Evolutionary conservation across 164 flowering plant genomes (phyloP), one percentile per base, ranked within the genome.

Genomic region (Dillenia suffruticosa): DNA sequence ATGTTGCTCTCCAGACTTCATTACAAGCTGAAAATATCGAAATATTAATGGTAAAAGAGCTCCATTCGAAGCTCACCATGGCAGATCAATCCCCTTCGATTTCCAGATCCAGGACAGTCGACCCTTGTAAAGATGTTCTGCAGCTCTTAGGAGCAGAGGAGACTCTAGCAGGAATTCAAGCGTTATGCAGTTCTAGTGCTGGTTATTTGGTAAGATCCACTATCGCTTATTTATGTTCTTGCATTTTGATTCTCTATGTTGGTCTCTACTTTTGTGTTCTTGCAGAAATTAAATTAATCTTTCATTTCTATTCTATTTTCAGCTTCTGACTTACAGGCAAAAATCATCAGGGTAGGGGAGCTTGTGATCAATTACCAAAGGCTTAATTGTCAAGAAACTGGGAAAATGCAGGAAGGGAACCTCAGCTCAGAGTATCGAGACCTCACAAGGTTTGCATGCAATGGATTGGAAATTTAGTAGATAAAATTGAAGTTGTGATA

Each of bases 1-100:
- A 79, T 69, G 75, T 89, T 69, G 83, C 98, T 62, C 62, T 64
- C 58, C 82, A 81, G 63, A 79, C 84, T 54, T 63, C 68, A 24
- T 24, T 76, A 70, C 75, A 72, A 74, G 77, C 82, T 2, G 66
- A 70, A 51, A 83, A 84, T 58, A 72, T 88, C 61, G 88, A 84
- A 70, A 69, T 88, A 59, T 61, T 82, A 62, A 60, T 76, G 56
- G 74, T 76, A 1, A 82, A 77, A 71, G 78, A 78, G 32, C 70
- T 52, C 14, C 45, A 56, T 15, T 55, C 8, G 26, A 16, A 16
- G 17, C 60, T 16, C 46, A 47, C 1, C 15, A 72, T 3, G 43
- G 40, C 12, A 44, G 51, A 52, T 51, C 77, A 15, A 61, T 49
- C 1, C 16, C 65, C 17, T 47, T 59, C 46, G 1, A 32, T 26